These are phyloP conservation scores for Myriosclerotinia duriaeana DNA, from an alignment of 2,329 filamentous ascomycete species.

Conservation along the genomic window DNA sequence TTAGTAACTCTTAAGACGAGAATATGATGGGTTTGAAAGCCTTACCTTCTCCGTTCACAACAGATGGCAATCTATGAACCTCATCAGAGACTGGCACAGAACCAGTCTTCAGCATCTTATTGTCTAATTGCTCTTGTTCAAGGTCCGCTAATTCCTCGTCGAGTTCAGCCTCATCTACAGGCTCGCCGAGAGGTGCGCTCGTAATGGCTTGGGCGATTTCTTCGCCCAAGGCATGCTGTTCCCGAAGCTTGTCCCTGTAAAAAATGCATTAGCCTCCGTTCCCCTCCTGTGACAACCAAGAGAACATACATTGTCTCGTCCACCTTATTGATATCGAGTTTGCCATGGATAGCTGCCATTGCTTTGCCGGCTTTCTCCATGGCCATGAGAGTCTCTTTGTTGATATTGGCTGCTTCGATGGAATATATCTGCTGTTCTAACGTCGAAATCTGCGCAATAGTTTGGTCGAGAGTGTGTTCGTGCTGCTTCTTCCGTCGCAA, in stretches of 20 bases:
- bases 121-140: conserved; percentile 89
- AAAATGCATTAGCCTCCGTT: conserved; percentile 39
- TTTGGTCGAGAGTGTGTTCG: conserved; percentile 90
- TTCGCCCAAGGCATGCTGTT: conserved; percentile 89
- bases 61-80: conserved; percentile 73
- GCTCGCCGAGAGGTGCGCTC: conserved; percentile 63
- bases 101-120: conserved; percentile 89
- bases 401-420: conserved; percentile 98
- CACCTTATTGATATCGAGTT: conserved; percentile 89
- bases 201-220: conserved; percentile 89
- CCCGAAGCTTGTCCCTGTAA: conserved; percentile 79
- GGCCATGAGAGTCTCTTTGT: conserved; percentile 89
- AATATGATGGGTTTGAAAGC: conserved; percentile 33
- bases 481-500: conserved; percentile 92
- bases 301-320: conserved; percentile 84
- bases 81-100: conserved; percentile 78
- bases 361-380: conserved; percentile 90
- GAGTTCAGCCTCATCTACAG: conserved; percentile 81
- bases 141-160: conserved; percentile 81
- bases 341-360: conserved; percentile 90
- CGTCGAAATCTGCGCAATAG: conserved; percentile 82
- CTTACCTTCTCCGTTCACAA: conserved; percentile 74
- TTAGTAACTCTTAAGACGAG: conserved; percentile 25
- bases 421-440: conserved; percentile 94
- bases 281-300: neutral